Evolutionary conservation across 495 filamentous ascomycete genomes (phyloP).

Genomic region (Hypoxylon fragiforme): DNA sequence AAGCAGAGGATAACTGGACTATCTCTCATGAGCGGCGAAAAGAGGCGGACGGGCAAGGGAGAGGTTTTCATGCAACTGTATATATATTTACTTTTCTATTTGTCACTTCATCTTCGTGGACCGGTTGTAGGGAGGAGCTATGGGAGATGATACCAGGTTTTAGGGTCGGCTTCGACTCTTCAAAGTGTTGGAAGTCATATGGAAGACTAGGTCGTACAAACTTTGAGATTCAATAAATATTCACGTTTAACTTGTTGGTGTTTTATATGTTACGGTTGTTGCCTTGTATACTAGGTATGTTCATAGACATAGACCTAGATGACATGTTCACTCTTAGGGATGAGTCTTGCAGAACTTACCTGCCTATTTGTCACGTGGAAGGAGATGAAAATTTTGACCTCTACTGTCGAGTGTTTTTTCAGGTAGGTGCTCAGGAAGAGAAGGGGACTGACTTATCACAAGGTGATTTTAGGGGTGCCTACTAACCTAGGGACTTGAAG

Average conservation of each 20-base stretch:
- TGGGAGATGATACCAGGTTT: constrained; percentile 34
- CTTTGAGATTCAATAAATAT: constrained; percentile 26
- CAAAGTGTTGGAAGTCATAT: constrained; percentile 9
- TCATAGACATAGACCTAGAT: no score
- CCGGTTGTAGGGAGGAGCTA: constrained; percentile 19
- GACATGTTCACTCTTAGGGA: no score
- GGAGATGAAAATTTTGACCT: no score
- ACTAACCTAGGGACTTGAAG: no score
- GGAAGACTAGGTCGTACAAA: constrained; percentile 24
- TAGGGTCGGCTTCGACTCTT: constrained; percentile 7
- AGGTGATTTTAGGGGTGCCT: no score
- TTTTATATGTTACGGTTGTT: not conserved
- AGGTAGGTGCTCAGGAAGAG: no score
- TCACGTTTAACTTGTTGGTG: constrained; percentile 11
- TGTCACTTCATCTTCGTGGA: constrained; percentile 21
- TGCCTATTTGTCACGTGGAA: no score
- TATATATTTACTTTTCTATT: constrained; percentile 34
- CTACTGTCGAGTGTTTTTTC: no score
- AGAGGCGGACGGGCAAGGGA: constrained; percentile 7
- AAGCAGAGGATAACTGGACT: constrained; percentile 2
- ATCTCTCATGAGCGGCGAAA: constrained; percentile 6
- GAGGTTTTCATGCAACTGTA: constrained; percentile 33
- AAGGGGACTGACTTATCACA: no score
- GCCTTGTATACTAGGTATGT: no score
- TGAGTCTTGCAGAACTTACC: no score